Evolutionary conservation across 2,329 filamentous ascomycete genomes (phyloP).

Genomic region (Chaetomium strumarium): DNA sequence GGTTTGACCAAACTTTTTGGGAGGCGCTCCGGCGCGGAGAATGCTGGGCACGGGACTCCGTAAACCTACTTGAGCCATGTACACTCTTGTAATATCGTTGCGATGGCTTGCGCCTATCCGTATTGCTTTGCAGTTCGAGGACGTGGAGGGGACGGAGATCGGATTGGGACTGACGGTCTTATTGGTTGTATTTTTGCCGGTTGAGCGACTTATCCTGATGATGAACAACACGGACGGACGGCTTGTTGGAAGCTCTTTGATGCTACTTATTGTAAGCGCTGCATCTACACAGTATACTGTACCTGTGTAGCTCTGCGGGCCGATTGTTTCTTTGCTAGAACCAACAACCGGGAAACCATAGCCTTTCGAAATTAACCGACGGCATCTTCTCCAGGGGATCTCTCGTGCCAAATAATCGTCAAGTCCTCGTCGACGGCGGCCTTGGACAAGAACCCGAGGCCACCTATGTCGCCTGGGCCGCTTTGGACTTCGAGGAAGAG

Average conservation of each 20-base stretch:
- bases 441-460: background rate
- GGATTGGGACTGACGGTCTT: no score
- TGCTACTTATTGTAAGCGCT: background rate
- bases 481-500: no score
- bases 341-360: slow-evolving; percentile 5
- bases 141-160: no score
- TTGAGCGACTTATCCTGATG: background rate
- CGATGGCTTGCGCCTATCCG: no score
- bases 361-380: slow-evolving; percentile 3
- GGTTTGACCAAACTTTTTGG: background rate
- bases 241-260: background rate
- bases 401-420: background rate
- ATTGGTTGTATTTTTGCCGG: background rate
- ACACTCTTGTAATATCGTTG: no score
- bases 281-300: no score
- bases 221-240: slow-evolving; percentile 1
- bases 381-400: background rate
- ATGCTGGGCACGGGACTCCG: background rate
- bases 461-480: no score
- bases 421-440: background rate
- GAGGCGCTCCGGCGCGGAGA: background rate
- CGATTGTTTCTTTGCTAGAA: slow-evolving; percentile 1
- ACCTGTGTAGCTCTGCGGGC: slow-evolving; percentile 2
- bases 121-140: no score
- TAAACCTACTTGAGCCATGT: no score